A percentile compares a stretch with the other conserved stretches of the same genome.
These are phyloP conservation scores for Trichosporon inkin DNA, from an alignment of 1,284 basidiomycete genomes.

Conservation along the genomic window DNA sequence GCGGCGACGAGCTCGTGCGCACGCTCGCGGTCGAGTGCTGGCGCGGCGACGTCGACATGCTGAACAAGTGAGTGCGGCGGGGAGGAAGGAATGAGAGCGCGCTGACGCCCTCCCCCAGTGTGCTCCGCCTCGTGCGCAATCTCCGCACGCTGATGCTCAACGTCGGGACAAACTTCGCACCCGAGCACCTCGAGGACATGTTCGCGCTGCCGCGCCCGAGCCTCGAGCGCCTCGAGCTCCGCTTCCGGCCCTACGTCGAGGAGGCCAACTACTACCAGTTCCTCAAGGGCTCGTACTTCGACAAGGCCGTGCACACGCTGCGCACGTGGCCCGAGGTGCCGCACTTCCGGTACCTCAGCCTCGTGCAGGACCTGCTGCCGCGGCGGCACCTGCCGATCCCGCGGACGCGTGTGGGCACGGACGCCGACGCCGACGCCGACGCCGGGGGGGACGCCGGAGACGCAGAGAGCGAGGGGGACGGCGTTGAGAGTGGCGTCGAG, in stretches of 20 bases:
- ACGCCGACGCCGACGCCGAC: constrained; percentile 10
- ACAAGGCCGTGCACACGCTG: constrained; percentile 49
- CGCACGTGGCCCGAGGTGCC: constrained; percentile 40
- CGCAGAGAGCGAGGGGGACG: not conserved
- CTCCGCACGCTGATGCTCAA: constrained; percentile 43
- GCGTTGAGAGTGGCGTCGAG: constrained; percentile 10
- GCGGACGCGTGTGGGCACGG: constrained; percentile 27
- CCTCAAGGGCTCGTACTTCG: constrained; percentile 51
- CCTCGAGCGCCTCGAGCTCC: constrained; percentile 44
- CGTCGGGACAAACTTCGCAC: constrained; percentile 51
- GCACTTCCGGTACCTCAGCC: constrained; percentile 52
- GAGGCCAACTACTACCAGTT: constrained; percentile 50
- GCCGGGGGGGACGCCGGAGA: not conserved
- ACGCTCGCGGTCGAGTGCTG: constrained; percentile 31
- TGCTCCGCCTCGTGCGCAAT: constrained; percentile 41
- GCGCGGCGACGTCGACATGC: constrained; percentile 49
- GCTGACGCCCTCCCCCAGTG: constrained; percentile 25
- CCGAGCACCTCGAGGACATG: constrained; percentile 50
- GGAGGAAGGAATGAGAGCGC: not conserved
- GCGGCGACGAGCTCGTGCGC: constrained; percentile 28
- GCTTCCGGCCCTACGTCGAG: constrained; percentile 51
- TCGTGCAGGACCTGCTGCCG: constrained; percentile 50
- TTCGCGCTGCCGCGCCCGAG: constrained; percentile 39
- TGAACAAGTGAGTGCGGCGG: constrained; percentile 43
- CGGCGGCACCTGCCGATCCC: constrained; percentile 36